Evolutionary conservation across 2,329 filamentous ascomycete species (phyloP).

Genomic region (Aspergillus chevalieri): DNA sequence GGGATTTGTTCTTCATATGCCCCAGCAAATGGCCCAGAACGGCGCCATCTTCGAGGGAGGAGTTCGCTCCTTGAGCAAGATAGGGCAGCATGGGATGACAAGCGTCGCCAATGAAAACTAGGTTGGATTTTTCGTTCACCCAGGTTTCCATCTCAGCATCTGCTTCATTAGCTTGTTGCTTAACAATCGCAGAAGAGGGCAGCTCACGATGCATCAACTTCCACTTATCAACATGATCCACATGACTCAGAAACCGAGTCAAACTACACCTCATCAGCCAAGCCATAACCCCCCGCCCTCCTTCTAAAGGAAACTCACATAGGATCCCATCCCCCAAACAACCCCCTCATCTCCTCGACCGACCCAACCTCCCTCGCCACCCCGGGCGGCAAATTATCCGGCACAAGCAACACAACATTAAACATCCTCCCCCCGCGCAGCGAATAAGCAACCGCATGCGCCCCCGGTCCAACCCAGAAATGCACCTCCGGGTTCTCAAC

Average conservation of each 20-base stretch:
- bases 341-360: slow-evolving; percentile 54
- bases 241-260: slow-evolving; percentile 42
- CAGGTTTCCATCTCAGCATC: slow-evolving; percentile 49
- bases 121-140: slow-evolving; percentile 49
- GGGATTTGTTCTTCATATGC: slow-evolving; percentile 39
- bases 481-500: slow-evolving; percentile 49
- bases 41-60: slow-evolving; percentile 61
- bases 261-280: slow-evolving; percentile 10
- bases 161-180: slow-evolving; percentile 14
- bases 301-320: slow-evolving; percentile 20
- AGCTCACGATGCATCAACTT: slow-evolving; percentile 54
- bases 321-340: slow-evolving; percentile 62
- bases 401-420: slow-evolving; percentile 61
- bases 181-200: too few species aligned
- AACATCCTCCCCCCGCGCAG: slow-evolving; percentile 54
- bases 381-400: slow-evolving; percentile 54
- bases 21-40: slow-evolving; percentile 56
- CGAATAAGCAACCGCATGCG: slow-evolving; percentile 57
- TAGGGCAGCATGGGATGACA: slow-evolving; percentile 62
- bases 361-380: slow-evolving; percentile 50
- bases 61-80: slow-evolving; percentile 62
- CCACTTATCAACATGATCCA: slow-evolving; percentile 62
- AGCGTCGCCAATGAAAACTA: slow-evolving; percentile 51
- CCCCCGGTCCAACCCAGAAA: slow-evolving; percentile 59
- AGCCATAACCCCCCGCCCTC: background rate